Evolutionary conservation across 2,329 filamentous ascomycete species (phyloP).

Genomic region (Trichothecium roseum): DNA sequence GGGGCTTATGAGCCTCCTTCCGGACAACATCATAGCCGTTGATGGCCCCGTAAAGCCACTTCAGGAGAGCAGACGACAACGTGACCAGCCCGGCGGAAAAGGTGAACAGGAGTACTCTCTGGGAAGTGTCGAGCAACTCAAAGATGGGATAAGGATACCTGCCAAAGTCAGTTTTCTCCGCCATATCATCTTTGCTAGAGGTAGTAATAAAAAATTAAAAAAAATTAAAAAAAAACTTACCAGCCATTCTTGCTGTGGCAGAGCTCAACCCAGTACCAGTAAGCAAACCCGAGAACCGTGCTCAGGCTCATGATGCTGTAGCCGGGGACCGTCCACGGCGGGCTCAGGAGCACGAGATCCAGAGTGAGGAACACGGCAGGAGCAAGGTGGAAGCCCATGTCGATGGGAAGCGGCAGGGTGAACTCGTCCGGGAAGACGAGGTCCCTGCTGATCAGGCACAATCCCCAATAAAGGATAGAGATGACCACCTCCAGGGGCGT

Average conservation of each 20-base stretch:
- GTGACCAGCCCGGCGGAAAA: constrained; percentile 64
- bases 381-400: constrained; percentile 56
- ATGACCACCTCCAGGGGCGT: constrained; percentile 64
- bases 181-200: no score
- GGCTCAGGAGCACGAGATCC: constrained; percentile 59
- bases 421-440: constrained; percentile 45
- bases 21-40: constrained; percentile 43
- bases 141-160: constrained; percentile 88
- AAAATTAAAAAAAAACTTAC: constrained; percentile 34
- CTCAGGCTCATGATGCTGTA: constrained; percentile 50
- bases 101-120: constrained; percentile 59
- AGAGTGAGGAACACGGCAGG: constrained; percentile 54
- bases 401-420: constrained; percentile 42
- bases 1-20: constrained; percentile 16
- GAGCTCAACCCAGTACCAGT: constrained; percentile 70
- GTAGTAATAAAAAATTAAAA: no score
- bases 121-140: constrained; percentile 50
- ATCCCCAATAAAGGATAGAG: constrained; percentile 62
- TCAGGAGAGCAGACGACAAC: constrained; percentile 54
- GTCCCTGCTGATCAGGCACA: constrained; percentile 44
- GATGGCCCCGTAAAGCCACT: constrained; percentile 57
- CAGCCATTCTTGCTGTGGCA: constrained; percentile 59
- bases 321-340: constrained; percentile 58
- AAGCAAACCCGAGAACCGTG: constrained; percentile 49
- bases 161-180: background rate